Evolutionary conservation across 345 rosid species (phyloP).

Genomic region (Luvunga scandens): DNA sequence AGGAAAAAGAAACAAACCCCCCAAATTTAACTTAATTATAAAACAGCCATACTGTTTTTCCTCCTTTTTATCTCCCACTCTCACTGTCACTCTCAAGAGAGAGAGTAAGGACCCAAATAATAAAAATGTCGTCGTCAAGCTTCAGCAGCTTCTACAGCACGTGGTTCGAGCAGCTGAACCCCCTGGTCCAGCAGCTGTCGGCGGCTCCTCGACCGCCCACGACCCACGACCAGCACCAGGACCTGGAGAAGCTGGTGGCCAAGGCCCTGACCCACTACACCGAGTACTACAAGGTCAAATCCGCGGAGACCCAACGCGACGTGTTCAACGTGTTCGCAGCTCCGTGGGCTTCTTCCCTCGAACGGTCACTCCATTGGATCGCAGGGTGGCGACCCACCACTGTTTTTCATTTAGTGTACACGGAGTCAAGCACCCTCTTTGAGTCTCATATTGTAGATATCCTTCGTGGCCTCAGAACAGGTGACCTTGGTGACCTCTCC

Average conservation of each 20-base stretch:
- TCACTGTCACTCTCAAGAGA: no score
- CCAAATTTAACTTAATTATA: no score
- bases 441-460: conserved; percentile 77
- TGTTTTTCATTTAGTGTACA: conserved; percentile 72
- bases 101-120: no score
- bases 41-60: neutral
- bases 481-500: conserved; percentile 83
- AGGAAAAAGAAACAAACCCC: neutral
- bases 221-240: conserved; percentile 26
- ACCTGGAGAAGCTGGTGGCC: conserved; percentile 38
- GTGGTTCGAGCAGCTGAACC: conserved; percentile 63
- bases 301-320: conserved; percentile 45
- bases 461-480: conserved; percentile 57
- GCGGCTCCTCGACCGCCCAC: conserved; percentile 40
- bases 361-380: conserved; percentile 85
- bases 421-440: conserved; percentile 72
- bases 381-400: conserved; percentile 85
- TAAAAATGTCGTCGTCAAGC: neutral
- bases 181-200: conserved; percentile 46
- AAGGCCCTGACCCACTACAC: conserved; percentile 52
- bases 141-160: conserved; percentile 53
- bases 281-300: conserved; percentile 52
- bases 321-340: conserved; percentile 53
- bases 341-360: conserved; percentile 78
- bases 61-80: neutral